These are phyloP conservation scores for Balakata baccata DNA, from an alignment of 345 rosid genomes.

Conservation along the genomic window DNA sequence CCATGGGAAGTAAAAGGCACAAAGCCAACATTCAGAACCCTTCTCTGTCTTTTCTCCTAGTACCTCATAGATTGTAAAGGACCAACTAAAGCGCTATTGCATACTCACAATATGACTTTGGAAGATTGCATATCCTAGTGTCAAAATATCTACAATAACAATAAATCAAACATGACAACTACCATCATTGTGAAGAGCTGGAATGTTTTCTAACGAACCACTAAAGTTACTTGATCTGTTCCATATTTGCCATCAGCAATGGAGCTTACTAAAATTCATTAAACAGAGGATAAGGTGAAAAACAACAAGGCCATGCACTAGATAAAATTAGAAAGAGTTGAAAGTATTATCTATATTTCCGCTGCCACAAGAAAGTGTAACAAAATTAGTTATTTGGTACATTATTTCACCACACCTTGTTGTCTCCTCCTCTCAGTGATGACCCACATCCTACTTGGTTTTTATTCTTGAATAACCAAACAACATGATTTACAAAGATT, in stretches of 20 bases:
- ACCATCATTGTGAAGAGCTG: not conserved
- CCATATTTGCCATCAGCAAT: not conserved
- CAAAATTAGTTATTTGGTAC: not conserved
- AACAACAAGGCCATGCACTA: not conserved
- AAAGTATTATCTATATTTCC: not conserved
- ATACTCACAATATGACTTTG: constrained; percentile 72
- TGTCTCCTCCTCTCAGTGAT: too few species aligned
- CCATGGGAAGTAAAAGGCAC: not conserved
- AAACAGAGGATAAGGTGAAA: not conserved
- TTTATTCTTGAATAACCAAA: not conserved
- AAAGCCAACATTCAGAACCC: not conserved
- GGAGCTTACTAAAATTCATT: not conserved
- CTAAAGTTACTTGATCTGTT: not conserved
- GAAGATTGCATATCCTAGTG: constrained; percentile 81
- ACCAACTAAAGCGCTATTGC: not conserved
- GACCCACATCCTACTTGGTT: too few species aligned
- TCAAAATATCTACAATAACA: constrained; percentile 68
- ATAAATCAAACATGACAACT: constrained; percentile 15
- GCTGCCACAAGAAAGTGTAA: not conserved
- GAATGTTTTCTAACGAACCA: not conserved
- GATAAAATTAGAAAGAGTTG: not conserved
- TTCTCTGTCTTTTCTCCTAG: too few species aligned
- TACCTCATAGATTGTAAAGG: constrained; percentile 5
- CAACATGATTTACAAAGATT: not conserved
- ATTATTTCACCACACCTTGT: not conserved